These are phyloP conservation scores for Naganishia vaughanmartiniae DNA, from an alignment of 768 basidiomycete genomes.

Conservation along the genomic window DNA sequence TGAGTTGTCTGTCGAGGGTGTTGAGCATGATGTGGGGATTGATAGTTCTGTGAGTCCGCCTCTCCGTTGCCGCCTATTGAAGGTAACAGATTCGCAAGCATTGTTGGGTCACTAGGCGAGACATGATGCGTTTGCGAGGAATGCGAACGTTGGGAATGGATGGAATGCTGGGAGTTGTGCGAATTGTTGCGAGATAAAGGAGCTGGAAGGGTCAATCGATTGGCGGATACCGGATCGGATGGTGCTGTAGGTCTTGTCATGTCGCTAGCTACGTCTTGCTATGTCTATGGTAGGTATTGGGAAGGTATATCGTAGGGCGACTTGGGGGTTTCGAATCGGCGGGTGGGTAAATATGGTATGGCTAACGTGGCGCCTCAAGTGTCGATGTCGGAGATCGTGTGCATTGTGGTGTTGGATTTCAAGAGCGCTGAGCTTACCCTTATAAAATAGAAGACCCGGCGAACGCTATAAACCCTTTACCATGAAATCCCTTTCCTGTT, in stretches of 20 bases:
- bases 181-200: slow-evolving; percentile 18
- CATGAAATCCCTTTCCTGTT: too few relatives aligned
- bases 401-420: too few relatives aligned
- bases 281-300: neutral
- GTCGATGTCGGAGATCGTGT: too few relatives aligned
- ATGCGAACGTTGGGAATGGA: slow-evolving; percentile 20
- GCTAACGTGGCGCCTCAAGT: too few relatives aligned
- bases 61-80: neutral
- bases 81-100: neutral
- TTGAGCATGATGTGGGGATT: neutral
- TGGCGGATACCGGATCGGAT: neutral
- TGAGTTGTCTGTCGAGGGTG: neutral
- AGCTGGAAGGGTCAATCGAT: neutral
- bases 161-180: slow-evolving; percentile 12
- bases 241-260: neutral
- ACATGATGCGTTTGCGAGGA: slow-evolving; percentile 23
- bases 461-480: too few relatives aligned
- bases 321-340: neutral
- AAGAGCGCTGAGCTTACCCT: too few relatives aligned
- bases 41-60: neutral
- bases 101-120: slow-evolving; percentile 8
- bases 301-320: neutral
- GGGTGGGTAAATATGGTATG: too few relatives aligned
- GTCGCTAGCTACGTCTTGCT: neutral
- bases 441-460: too few relatives aligned